Conservation (phyloP, 2,329 filamentous ascomycete species). For the Colletotrichum lindemuthianum region DNA sequence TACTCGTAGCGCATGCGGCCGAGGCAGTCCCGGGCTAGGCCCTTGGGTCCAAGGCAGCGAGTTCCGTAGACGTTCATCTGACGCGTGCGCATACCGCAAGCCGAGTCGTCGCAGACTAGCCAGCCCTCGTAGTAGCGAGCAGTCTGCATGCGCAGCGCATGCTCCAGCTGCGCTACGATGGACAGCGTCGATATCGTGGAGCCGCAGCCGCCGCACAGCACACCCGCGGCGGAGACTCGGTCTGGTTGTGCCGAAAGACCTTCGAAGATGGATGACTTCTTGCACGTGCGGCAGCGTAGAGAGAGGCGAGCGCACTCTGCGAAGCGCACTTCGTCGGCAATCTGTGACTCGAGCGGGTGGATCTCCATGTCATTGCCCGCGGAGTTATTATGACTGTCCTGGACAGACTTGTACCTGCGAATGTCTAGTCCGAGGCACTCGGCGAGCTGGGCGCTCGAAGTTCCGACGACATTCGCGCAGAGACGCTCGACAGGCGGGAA, state of each 20-base stretch:
- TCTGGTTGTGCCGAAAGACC: slow-evolving; percentile 71
- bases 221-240: slow-evolving; percentile 76
- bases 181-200: slow-evolving; percentile 74
- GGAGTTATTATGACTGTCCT: slow-evolving; percentile 58
- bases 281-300: slow-evolving; percentile 86
- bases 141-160: slow-evolving; percentile 80
- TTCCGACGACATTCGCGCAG: slow-evolving; percentile 94
- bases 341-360: slow-evolving; percentile 91
- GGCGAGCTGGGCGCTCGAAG: slow-evolving; percentile 87
- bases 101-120: slow-evolving; percentile 88
- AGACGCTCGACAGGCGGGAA: slow-evolving; percentile 97
- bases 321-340: slow-evolving; percentile 91
- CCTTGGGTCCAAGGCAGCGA: slow-evolving; percentile 87
- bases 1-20: slow-evolving; percentile 92
- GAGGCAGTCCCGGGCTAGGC: slow-evolving; percentile 83
- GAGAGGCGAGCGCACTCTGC: slow-evolving; percentile 79
- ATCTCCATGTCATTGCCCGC: slow-evolving; percentile 74
- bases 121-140: slow-evolving; percentile 91
- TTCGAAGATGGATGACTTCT: slow-evolving; percentile 76
- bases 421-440: slow-evolving; percentile 94
- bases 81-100: slow-evolving; percentile 86
- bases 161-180: slow-evolving; percentile 87
- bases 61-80: slow-evolving; percentile 94
- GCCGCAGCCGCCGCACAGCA: slow-evolving; percentile 76
- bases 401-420: slow-evolving; percentile 75